Conservation (phyloP, 2,329 filamentous ascomycete genomes). For the Anthostomella pinea region DNA sequence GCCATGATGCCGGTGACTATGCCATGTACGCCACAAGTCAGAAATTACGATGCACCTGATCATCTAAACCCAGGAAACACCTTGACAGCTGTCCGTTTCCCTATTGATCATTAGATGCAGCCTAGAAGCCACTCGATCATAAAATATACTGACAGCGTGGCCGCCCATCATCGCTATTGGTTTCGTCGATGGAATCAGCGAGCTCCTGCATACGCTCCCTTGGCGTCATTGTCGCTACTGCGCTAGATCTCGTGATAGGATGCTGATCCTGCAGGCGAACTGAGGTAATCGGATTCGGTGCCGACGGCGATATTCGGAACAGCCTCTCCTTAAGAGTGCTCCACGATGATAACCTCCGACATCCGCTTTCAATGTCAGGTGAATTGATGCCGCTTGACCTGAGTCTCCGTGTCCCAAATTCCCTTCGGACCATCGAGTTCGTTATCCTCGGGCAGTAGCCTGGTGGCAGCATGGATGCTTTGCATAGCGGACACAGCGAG, state of each 20-base stretch:
- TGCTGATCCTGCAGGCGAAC: constrained; percentile 23
- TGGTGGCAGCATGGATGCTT: constrained; percentile 72
- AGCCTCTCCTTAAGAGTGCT: constrained; percentile 20
- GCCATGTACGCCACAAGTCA: too few relatives aligned
- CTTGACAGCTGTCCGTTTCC: constrained; percentile 42
- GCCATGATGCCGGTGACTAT: too few relatives aligned
- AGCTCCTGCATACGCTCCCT: constrained; percentile 29
- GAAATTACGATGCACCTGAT: constrained; percentile 4
- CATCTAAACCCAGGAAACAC: constrained; percentile 39
- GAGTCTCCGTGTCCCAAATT: constrained; percentile 64
- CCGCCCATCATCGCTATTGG: constrained; percentile 31
- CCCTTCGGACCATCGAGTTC: constrained; percentile 81
- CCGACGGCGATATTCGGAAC: constrained; percentile 11
- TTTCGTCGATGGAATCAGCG: constrained; percentile 28
- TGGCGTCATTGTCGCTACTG: constrained; percentile 12
- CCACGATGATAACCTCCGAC: constrained; percentile 23
- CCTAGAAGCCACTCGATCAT: neutral
- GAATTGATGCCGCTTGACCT: constrained; percentile 50
- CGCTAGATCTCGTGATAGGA: constrained; percentile 5
- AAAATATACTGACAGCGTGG: constrained; percentile 26
- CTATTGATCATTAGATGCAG: constrained; percentile 28
- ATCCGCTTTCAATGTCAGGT: constrained; percentile 25
- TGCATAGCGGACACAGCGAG: constrained; percentile 89
- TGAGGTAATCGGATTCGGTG: constrained; percentile 17
- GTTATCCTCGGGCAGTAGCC: constrained; percentile 70